A percentile compares a stretch with the other conserved stretches of the same genome.
Conservation (phyloP, 78 protist species). For the Blattamonas nauphoetae region DNA sequence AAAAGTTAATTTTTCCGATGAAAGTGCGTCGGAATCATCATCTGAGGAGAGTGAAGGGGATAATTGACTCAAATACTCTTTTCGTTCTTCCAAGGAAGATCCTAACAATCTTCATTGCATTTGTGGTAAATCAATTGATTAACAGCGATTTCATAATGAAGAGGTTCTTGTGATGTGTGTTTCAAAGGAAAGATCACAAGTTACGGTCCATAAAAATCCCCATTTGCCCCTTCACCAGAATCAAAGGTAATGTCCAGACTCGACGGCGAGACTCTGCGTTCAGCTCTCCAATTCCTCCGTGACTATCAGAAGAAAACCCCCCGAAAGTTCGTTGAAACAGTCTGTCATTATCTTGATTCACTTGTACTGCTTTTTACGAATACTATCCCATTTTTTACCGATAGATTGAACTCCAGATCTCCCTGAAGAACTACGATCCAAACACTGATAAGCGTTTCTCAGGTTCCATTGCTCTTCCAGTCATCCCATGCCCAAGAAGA, state of each 20-base stretch:
- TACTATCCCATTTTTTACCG: neutral
- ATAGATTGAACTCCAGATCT: conserved; percentile 88
- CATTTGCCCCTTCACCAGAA: too few species aligned
- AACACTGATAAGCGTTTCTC: conserved; percentile 98
- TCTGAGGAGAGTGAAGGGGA: too few species aligned
- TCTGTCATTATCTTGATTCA: neutral
- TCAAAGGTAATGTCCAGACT: conserved; percentile 21
- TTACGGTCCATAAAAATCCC: too few species aligned
- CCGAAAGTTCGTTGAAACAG: conserved; percentile 80
- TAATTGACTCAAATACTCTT: too few species aligned
- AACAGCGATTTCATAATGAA: too few species aligned
- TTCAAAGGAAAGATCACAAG: too few species aligned
- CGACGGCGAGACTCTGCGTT: conserved; percentile 11
- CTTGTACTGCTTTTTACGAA: neutral
- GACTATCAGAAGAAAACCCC: conserved; percentile 14
- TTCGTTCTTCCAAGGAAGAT: too few species aligned
- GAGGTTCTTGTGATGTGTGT: too few species aligned
- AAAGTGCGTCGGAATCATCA: too few species aligned
- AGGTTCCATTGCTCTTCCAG: conserved; percentile 65
- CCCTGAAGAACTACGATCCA: conserved; percentile 97
- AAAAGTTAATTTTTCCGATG: too few species aligned
- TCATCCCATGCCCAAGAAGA: conserved; percentile 41
- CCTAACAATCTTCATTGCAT: too few species aligned
- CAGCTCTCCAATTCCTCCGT: neutral
- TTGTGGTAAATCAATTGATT: too few species aligned